Base-by-base conservation (phyloP, 2,329 filamentous ascomycete species). In the Penicillium occitanis region DNA sequence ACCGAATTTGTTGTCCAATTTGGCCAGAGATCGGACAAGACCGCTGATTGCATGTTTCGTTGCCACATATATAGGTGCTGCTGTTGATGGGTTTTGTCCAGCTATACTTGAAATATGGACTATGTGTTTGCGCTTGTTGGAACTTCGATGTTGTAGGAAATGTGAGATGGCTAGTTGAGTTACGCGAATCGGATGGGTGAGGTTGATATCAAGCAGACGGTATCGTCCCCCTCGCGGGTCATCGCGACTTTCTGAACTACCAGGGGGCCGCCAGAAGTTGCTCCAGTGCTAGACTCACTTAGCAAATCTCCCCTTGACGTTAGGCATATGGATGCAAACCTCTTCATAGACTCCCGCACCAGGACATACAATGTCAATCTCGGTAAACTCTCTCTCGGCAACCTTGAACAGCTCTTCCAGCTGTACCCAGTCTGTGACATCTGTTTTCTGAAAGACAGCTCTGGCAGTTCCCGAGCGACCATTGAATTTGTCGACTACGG, bases 141-240 rank as follows among this genome's bases (percentile, higher is more conserved):
- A 30, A 53, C 68, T 73, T 28, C 69, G 70, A 37, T 70, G 61
- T 6, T 69, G 70, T n/a, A 83, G 73, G 71, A 84, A 85, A 69
- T 83, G 79, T 2, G 78, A 75, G 51, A 85, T 81, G 4, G 83
- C 82, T 19, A 85, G 73, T 68, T 85, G 83, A 1, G 82, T 84
- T 10, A 79, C 76, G 51, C 83, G 81, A 69, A 85, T 84, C 0
- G 83, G 83, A 70, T 85, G 83, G 0, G 80, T 82, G 60, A 85
- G 66, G 67, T 85, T 85, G 72, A 85, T 83, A 66, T 85, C 83
- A 22, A 85, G 59, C 59, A 76, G 50, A 33, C 78, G 77, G 69
- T 84, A 84, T 64, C 80, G 75, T 28, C 78, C 79, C 4, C 78
- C 74, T 42, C 74, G 67, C 0, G 70, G 73, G 8, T 75, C 69